Conservation (phyloP, 1,284 basidiomycete genomes). For the Kwoniella shivajii region DNA sequence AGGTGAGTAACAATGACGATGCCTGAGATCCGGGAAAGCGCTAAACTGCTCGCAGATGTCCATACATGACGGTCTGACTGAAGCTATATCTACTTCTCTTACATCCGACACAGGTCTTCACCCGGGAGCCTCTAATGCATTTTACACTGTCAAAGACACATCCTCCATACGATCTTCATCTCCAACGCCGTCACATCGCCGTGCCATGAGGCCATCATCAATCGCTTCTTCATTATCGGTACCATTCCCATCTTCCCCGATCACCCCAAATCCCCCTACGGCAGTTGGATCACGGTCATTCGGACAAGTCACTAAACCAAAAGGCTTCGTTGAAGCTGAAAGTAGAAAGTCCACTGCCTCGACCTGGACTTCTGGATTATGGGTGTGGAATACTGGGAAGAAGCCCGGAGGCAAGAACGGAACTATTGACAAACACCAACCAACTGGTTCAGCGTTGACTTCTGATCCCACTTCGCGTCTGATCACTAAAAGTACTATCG, state of each 20-base stretch:
- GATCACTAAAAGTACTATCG: neutral
- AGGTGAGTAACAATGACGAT: conserved; percentile 21
- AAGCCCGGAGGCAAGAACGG: too few relatives aligned
- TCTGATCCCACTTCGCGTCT: neutral
- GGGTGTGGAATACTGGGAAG: conserved; percentile 35
- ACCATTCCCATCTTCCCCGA: conserved; percentile 20
- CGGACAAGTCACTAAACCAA: neutral
- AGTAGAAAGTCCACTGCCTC: conserved; percentile 10
- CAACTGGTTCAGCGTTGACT: too few relatives aligned
- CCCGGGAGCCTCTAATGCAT: neutral
- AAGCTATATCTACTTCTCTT: conserved; percentile 43
- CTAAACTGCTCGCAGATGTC: conserved; percentile 19
- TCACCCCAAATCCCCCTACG: neutral
- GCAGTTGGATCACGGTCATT: too few relatives aligned
- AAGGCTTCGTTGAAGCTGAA: neutral
- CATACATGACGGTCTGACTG: conserved; percentile 40
- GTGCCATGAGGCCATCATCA: conserved; percentile 16
- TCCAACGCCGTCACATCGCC: conserved; percentile 16
- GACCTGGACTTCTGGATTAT: conserved; percentile 38
- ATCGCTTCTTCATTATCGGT: conserved; percentile 19
- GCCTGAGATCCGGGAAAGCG: neutral
- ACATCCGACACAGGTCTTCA: conserved; percentile 19
- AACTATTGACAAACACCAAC: too few relatives aligned
- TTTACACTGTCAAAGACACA: neutral
- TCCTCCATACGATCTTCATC: conserved; percentile 9